Percentiles rank a stretch among this genome's conserved stretches.
Conservation (phyloP, 805 yeast genomes). For the Ogataea angusta region DNA sequence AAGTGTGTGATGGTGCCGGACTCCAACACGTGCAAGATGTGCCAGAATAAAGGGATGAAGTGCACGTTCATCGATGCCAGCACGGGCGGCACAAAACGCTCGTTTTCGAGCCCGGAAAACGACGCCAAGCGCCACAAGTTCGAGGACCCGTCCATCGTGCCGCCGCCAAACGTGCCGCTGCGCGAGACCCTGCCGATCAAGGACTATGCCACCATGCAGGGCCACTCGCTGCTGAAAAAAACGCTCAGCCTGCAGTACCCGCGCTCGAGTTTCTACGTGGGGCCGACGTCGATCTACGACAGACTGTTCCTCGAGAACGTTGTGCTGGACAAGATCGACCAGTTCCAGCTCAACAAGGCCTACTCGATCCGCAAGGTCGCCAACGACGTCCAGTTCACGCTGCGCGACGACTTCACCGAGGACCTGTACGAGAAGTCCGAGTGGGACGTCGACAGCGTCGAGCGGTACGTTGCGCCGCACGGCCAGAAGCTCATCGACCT, state of each 20-base stretch:
- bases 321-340: constrained; percentile 69
- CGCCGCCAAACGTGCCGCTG: constrained; percentile 39
- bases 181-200: constrained; percentile 58
- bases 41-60: constrained; percentile 67
- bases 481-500: constrained; percentile 78
- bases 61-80: constrained; percentile 73
- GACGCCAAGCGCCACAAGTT: constrained; percentile 31
- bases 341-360: constrained; percentile 66
- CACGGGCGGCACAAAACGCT: constrained; percentile 34
- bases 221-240: constrained; percentile 61
- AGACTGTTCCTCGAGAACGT: constrained; percentile 62
- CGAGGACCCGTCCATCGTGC: constrained; percentile 35
- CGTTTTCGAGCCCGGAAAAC: constrained; percentile 28
- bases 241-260: constrained; percentile 82
- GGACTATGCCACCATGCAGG: constrained; percentile 63
- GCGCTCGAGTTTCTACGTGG: constrained; percentile 82
- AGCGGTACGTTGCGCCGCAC: constrained; percentile 84
- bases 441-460: constrained; percentile 78
- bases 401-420: constrained; percentile 77
- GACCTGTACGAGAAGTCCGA: constrained; percentile 67
- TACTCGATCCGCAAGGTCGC: constrained; percentile 78
- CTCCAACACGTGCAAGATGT: constrained; percentile 64
- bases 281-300: constrained; percentile 86
- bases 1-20: constrained; percentile 72
- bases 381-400: constrained; percentile 66